These are phyloP conservation scores for Eucommia ulmoides DNA, from an alignment of 257 asterid genomes.

Conservation along the genomic window DNA sequence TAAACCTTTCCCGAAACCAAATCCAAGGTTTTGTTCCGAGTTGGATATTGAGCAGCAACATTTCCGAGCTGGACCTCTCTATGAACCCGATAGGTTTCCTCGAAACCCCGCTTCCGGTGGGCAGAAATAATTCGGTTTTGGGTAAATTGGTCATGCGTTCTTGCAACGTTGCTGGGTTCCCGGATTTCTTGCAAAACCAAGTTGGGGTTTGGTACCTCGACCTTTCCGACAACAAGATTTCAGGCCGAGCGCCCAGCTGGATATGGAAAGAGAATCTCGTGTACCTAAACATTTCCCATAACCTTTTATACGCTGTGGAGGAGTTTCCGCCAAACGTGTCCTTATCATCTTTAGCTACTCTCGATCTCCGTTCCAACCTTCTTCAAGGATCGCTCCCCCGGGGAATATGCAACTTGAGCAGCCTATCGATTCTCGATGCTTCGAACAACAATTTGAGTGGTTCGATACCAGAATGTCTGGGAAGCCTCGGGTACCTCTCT, in stretches of 20 bases:
- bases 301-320: neutral
- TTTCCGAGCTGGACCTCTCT: slow-evolving; percentile 14
- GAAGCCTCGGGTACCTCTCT: neutral
- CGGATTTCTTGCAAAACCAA: neutral
- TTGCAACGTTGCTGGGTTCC: neutral
- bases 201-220: neutral
- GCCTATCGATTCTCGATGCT: neutral
- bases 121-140: slow-evolving; percentile 3
- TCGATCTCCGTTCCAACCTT: neutral
- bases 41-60: neutral
- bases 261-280: neutral
- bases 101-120: slow-evolving; percentile 8
- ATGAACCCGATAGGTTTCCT: slow-evolving; percentile 11
- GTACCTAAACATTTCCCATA: neutral
- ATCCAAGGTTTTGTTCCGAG: neutral
- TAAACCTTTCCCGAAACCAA: neutral
- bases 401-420: neutral
- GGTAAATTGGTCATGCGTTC: neutral
- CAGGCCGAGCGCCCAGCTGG: neutral
- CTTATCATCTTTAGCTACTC: neutral
- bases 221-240: neutral
- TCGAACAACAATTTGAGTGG: neutral
- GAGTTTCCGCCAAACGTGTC: neutral
- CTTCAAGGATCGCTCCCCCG: neutral
- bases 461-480: neutral